Base-by-base conservation (phyloP, 2,329 filamentous ascomycete genomes). In the Cryphonectria parasitica region DNA sequence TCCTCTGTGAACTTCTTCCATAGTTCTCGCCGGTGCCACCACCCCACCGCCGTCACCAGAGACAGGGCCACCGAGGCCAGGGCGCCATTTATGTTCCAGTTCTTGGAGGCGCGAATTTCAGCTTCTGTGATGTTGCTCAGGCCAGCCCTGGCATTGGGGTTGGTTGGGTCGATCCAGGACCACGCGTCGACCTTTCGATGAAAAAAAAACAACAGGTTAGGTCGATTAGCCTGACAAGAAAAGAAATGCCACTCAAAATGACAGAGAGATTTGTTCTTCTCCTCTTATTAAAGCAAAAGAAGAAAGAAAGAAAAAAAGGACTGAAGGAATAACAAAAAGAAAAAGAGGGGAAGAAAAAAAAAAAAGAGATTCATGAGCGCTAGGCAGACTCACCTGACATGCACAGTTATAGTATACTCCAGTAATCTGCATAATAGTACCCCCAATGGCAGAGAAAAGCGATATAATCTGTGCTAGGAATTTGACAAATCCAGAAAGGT, bases 11-110 rank as follows among this genome's bases (percentile, higher is more conserved):
- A 64, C 25, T 41, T 25, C 13, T 34, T 64, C 63, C 63, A 64
- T 25, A 64, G 39, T 10, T 64, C 49, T 19, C 41, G 49, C 36
- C 63, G 63, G 31, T 64, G 63, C 63, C 63, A 64, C 63, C 63
- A 64, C 7, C 63, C 63, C 25, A 64, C 39, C 11, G 63, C 63
- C 63, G 63, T 64, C 25, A 64, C 43, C 43, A 34, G 15, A 6
- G 63, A 28, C 15, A 64, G 41, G 17, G 41, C 41, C 19, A 28
- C 63, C 28, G 43, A 49, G 13, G 45, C 45, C 45, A 49, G 45
- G 19, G 45, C 45, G 19, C 45, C 45, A 8, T 49, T 49, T 19
- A 49, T 64, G 39, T 49, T 64, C 63, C 63, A 64, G 25, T 64
- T 64, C 41, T 52, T 2, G 2, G 63, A 64, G 7, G 63, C 63